These are phyloP conservation scores for Mrakia blollopis DNA, from an alignment of 768 basidiomycete genomes.

Conservation along the genomic window DNA sequence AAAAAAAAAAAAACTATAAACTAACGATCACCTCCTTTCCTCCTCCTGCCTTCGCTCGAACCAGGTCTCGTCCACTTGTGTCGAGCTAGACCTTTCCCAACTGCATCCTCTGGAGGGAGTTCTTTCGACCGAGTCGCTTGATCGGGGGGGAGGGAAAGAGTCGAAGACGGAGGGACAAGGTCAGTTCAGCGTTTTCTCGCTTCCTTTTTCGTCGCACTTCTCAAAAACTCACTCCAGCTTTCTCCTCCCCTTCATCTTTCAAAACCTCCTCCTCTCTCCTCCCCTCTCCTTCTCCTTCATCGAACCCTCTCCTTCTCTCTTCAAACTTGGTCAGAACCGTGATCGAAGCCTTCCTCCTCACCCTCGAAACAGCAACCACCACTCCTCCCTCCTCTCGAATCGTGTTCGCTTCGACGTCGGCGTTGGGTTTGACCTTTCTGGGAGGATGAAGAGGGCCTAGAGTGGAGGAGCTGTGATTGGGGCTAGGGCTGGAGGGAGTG, in stretches of 20 bases:
- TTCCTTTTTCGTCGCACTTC: background rate
- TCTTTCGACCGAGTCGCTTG: slow-evolving; percentile 1
- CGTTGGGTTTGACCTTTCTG: background rate
- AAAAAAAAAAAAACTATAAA: no score
- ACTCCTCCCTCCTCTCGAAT: background rate
- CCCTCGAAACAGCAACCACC: background rate
- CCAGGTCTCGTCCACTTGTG: no score
- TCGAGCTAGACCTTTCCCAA: background rate
- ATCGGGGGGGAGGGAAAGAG: background rate
- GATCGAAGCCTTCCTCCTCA: background rate
- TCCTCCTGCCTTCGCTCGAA: background rate
- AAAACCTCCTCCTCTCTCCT: no score
- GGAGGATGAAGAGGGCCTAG: background rate
- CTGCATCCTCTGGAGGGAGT: background rate
- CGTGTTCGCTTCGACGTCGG: background rate
- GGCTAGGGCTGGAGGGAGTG: background rate
- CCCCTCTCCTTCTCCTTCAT: background rate
- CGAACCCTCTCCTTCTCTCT: background rate
- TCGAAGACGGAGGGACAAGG: no score
- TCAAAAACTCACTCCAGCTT: background rate
- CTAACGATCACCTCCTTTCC: background rate
- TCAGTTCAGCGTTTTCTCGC: background rate
- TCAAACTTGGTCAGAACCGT: background rate
- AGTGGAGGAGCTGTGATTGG: background rate
- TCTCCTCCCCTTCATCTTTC: background rate